Evolutionary conservation across 768 basidiomycete species (phyloP), one percentile per base, ranked within the genome.

Genomic region (Panaeolus papilionaceus): DNA sequence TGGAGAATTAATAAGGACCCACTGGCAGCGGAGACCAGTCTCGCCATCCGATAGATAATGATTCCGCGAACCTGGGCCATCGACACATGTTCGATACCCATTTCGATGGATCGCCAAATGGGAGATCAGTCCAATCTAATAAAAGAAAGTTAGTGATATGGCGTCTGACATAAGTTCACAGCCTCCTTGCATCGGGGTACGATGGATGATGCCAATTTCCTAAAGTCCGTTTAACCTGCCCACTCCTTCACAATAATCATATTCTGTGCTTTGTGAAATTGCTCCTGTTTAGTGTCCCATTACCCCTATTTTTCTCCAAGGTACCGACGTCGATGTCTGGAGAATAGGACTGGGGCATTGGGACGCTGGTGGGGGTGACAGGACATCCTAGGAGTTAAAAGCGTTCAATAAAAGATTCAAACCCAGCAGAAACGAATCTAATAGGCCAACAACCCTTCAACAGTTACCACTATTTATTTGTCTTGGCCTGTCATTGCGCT

Each of bases 1-100:
- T 58, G 54, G 54, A 33, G 54, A 58, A 58, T 58, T 58, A 58
- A 58, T 58, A 28, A 58, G 54, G 54, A 58, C 54, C 54, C 54
- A 58, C 47, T 49, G 47, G 47, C 47, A 49, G 47, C 47, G 47
- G 47, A 49, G 47, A 49, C 47, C 20, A 49, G 47, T 49, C 47
- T 49, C 47, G 47, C 47, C 47, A 49, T 49, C 47, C 47, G 47
- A 49, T n/a, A 23, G 47, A 23, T 23, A 49, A 49, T 23, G 20
- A 49, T 49, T 26, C 47, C 47, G 47, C 47, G 47, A 49, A 49
- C 47, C 47, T 26, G n/a, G 20, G 1, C 5, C 42, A 44, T 44
- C 47, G 47, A 20, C 47, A 49, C 47, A 49, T 49, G 47, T 49
- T 45, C 20, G 11, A 20, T 49, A 23, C 47, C 47, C 2, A 49